Evolutionary conservation across 2,329 filamentous ascomycete species (phyloP).

Genomic region (Sporothrix phasma): DNA sequence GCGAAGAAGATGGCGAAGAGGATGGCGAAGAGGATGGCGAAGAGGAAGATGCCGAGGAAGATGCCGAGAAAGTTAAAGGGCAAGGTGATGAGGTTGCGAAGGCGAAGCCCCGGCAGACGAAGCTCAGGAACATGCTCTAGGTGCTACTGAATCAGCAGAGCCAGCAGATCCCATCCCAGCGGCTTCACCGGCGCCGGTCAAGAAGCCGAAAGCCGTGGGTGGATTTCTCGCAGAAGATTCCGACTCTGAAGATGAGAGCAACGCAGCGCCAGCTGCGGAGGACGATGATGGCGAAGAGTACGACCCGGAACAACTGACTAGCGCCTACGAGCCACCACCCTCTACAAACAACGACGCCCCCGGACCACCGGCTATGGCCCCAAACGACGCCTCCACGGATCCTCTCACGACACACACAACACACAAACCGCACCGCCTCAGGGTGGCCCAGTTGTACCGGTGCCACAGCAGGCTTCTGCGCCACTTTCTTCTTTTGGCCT

Average conservation of each 20-base stretch:
- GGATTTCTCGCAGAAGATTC: conserved; percentile 52
- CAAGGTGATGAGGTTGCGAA: background rate
- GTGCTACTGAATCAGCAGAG: conserved; percentile 12
- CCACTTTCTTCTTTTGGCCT: conserved; percentile 17
- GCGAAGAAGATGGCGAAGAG: background rate
- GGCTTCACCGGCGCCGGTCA: conserved; percentile 29
- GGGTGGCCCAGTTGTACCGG: conserved; percentile 13
- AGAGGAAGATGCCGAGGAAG: background rate
- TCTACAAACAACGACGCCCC: background rate
- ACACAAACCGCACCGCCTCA: background rate
- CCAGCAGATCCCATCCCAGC: conserved; percentile 23
- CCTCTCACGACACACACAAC: background rate
- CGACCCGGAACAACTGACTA: conserved; percentile 10
- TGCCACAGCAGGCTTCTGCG: conserved; percentile 15
- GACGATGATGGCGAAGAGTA: conserved; percentile 10
- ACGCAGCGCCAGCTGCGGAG: background rate
- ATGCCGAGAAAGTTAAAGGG: background rate
- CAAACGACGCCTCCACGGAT: background rate
- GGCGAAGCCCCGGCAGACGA: background rate
- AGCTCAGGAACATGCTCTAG: background rate
- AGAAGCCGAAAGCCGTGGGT: conserved; percentile 51
- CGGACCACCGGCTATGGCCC: background rate
- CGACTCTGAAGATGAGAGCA: conserved; percentile 43
- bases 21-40: background rate
- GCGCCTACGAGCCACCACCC: conserved; percentile 18